Percentiles rank a stretch among this genome's conserved stretches.
Conservation (phyloP, 352 stramenopile genomes). For the Globisporangium okanoganense region DNA sequence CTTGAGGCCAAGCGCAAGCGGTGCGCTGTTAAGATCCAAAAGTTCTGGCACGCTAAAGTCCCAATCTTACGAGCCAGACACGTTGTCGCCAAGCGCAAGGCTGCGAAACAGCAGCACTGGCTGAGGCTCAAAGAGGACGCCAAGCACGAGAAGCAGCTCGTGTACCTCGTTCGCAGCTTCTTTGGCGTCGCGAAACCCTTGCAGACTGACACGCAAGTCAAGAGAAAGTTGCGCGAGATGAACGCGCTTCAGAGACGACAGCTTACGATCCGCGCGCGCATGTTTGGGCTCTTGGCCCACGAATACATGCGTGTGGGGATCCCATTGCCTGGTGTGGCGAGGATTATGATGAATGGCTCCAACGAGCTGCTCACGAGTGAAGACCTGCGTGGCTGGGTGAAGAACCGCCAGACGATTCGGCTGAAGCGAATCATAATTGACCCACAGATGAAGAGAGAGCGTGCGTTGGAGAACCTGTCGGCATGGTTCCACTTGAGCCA, state of each 20-base stretch:
- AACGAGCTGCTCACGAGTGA: slow-evolving; percentile 42
- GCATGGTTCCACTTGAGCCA: slow-evolving; percentile 28
- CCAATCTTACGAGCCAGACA: slow-evolving; percentile 34
- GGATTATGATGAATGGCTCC: slow-evolving; percentile 15
- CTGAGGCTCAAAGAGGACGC: slow-evolving; percentile 31
- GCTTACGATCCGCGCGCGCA: slow-evolving; percentile 39
- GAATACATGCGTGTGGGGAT: slow-evolving; percentile 67
- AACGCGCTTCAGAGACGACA: slow-evolving; percentile 41
- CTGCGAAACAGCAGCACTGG: slow-evolving; percentile 34
- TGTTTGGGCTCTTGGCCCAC: slow-evolving; percentile 50
- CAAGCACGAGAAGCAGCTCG: slow-evolving; percentile 26
- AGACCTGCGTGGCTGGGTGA: slow-evolving; percentile 51
- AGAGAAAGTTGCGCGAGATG: slow-evolving; percentile 42
- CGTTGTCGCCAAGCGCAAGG: slow-evolving; percentile 15
- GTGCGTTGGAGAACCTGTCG: slow-evolving; percentile 13
- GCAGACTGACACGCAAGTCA: slow-evolving; percentile 33
- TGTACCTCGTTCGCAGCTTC: slow-evolving; percentile 30
- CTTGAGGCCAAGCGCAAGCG: slow-evolving; percentile 25
- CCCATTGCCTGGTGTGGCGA: slow-evolving; percentile 44
- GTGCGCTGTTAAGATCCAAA: slow-evolving; percentile 36
- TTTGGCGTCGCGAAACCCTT: slow-evolving; percentile 40
- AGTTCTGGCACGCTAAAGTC: slow-evolving; percentile 38
- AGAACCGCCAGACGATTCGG: slow-evolving; percentile 40
- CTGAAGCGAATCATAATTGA: slow-evolving; percentile 14
- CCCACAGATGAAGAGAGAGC: background rate